Conservation (phyloP, 2,329 filamentous ascomycete species). For the Colletotrichum cuscutae region DNA sequence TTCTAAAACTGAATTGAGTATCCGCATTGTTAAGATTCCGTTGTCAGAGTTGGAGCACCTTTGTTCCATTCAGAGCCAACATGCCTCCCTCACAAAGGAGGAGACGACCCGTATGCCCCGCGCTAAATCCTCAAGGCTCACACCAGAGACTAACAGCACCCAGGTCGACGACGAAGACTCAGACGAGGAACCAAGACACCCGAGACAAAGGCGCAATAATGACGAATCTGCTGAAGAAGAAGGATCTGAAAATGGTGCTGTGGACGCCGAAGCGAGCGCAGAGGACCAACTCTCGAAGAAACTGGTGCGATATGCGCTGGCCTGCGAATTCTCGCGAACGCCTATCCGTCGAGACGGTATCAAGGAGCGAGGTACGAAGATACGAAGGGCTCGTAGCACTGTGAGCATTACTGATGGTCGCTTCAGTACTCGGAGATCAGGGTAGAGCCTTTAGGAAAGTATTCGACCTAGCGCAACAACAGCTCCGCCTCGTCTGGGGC, state of each 20-base stretch:
- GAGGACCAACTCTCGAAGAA: slow-evolving; percentile 70
- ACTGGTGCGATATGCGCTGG: slow-evolving; percentile 74
- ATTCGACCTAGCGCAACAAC: slow-evolving; percentile 79
- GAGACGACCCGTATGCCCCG: slow-evolving; percentile 44
- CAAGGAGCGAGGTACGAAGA: slow-evolving; percentile 66
- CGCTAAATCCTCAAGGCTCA: neutral
- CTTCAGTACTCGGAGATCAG: slow-evolving; percentile 75
- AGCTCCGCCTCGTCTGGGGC: slow-evolving; percentile 81
- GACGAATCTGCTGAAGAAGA: slow-evolving; percentile 44
- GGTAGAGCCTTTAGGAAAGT: slow-evolving; percentile 78
- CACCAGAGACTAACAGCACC: slow-evolving; percentile 12
- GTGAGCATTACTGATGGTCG: neutral
- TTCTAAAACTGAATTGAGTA: no score
- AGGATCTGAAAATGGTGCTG: slow-evolving; percentile 49
- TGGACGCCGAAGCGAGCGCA: slow-evolving; percentile 47
- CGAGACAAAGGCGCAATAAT: slow-evolving; percentile 44
- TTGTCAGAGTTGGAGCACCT: no score
- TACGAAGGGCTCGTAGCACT: neutral
- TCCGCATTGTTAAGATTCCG: no score
- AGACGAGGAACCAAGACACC: slow-evolving; percentile 44
- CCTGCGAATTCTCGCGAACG: slow-evolving; percentile 72
- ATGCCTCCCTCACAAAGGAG: slow-evolving; percentile 48
- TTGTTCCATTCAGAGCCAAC: no score
- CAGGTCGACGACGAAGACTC: slow-evolving; percentile 44
- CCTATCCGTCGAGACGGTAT: slow-evolving; percentile 71